Conservation (phyloP, 306 rosid genomes). For the Gillenia trifoliata region DNA sequence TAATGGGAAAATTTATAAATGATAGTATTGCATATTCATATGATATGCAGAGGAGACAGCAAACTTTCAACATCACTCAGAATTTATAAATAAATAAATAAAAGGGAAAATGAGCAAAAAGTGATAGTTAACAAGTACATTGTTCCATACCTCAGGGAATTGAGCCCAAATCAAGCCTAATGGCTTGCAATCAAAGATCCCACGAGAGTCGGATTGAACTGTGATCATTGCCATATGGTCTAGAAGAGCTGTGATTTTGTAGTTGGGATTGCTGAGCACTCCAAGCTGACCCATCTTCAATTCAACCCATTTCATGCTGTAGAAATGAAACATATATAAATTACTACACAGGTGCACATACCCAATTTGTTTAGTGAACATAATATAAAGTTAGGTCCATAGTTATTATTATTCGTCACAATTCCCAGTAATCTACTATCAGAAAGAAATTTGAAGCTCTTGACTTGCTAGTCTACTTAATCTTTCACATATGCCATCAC, state of each 20-base stretch:
- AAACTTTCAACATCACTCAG: not conserved
- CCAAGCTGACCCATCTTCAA: slow-evolving; percentile 96
- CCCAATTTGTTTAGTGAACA: not conserved
- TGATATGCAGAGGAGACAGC: not conserved
- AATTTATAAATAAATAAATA: not conserved
- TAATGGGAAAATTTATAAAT: not conserved
- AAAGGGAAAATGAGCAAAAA: not conserved
- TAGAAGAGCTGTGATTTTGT: slow-evolving; percentile 86
- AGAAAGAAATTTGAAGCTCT: not conserved
- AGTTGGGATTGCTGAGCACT: slow-evolving; percentile 84
- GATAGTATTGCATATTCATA: not conserved
- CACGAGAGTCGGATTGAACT: slow-evolving; percentile 70
- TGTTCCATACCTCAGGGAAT: slow-evolving; percentile 68
- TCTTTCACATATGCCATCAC: not conserved
- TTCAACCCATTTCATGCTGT: slow-evolving; percentile 91
- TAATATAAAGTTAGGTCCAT: not conserved
- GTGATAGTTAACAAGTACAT: not conserved
- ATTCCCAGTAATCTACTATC: not conserved
- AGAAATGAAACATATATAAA: slow-evolving; percentile 11
- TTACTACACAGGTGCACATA: not conserved
- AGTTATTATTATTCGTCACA: not conserved
- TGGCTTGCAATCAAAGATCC: slow-evolving; percentile 95
- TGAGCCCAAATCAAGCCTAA: slow-evolving; percentile 96
- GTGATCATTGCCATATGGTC: slow-evolving; percentile 96
- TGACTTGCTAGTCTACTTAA: not conserved